Evolutionary conservation across 768 basidiomycete species (phyloP).

Genomic region (Rhizopogon rudus): DNA sequence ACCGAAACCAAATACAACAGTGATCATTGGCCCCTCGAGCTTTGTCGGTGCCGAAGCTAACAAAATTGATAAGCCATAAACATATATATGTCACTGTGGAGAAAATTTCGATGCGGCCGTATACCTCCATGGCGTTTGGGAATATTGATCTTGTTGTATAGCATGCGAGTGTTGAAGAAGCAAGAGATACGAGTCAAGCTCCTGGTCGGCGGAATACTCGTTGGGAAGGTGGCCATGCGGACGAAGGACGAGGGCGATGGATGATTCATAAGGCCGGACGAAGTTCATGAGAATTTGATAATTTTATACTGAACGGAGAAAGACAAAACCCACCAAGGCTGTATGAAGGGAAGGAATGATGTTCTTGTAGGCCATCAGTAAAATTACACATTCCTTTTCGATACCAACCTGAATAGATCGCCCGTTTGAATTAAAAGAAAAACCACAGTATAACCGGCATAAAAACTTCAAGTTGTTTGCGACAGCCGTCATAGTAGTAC

Average conservation of each 20-base stretch:
- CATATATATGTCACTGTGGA: no score
- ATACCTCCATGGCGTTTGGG: neutral
- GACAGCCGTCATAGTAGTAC: no score
- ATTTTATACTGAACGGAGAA: neutral
- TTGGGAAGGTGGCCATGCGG: neutral
- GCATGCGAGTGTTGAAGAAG: neutral
- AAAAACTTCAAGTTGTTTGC: no score
- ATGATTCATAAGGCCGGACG: neutral
- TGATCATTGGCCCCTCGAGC: neutral
- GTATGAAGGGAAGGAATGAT: neutral
- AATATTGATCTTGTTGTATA: neutral
- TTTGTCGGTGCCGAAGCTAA: neutral
- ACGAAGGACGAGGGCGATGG: neutral
- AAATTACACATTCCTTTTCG: no score
- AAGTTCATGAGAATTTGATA: neutral
- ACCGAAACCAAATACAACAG: neutral
- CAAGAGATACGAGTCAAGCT: neutral
- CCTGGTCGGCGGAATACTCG: neutral
- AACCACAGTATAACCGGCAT: no score
- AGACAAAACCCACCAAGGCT: neutral
- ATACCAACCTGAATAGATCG: no score
- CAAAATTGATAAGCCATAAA: no score
- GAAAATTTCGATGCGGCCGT: neutral
- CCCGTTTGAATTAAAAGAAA: no score
- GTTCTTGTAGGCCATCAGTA: neutral